Evolutionary conservation across 176 grass and related monocot species (phyloP), one percentile per base, ranked within the genome.

Genomic region (Oryza punctata): DNA sequence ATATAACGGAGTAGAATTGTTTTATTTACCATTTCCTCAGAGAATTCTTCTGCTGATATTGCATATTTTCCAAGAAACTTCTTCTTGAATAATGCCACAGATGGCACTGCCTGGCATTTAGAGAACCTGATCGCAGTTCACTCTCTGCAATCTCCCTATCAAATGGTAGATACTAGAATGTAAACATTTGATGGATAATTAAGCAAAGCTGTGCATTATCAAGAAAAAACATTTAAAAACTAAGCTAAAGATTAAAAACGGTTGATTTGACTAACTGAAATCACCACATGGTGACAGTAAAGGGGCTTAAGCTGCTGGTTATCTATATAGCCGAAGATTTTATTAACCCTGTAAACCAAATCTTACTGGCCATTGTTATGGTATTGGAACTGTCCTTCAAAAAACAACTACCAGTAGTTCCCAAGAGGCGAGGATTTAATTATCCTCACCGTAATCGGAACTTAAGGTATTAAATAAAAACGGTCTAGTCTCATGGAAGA

Each of bases 41-140:
- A 89, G 78, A 99, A 99, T 80, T 96, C 91, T 71, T 99, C 87
- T 37, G 96, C 93, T 52, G 93, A 92, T 85, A 99, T 99, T 78
- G 96, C 96, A 84, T 94, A 96, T 90, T 91, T 99, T 44, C 96
- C 93, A 40, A 74, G 59, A 79, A 99, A 99, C 33, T 96, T 87
- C 84, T 99, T 99, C 84, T 93, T 94, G 54, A 89, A 85, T 82
- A 99, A 88, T 79, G 60, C 86, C 30, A 99, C 14, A 73, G 91
- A 80, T 49, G 96, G 88, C 76, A 81, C 77, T 76, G 87, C 72
- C 70, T 89, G 15, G 57, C 79, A 76, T 82, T 64, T 78, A 67
- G 21, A 81, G 85, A 90, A 96, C 76, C 89, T 37, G 74, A 90
- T 82, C 81, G 85, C 63, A 69, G 73, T 77, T 96, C 91, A 79